Conservation (phyloP, 257 asterid species). For the Solanum paucissectum region DNA sequence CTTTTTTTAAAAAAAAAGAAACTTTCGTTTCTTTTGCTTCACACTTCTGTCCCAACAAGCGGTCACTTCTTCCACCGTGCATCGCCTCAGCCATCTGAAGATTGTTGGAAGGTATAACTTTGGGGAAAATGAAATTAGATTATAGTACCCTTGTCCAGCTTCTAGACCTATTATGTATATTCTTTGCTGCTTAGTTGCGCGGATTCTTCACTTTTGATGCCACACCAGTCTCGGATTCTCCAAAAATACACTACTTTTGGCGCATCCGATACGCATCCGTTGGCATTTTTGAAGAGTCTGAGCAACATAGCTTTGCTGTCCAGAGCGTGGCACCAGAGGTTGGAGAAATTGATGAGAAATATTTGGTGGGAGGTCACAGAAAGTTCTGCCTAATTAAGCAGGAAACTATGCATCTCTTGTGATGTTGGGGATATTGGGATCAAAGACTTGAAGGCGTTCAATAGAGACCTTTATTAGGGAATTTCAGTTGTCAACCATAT, state of each 20-base stretch:
- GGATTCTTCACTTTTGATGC: too few relatives aligned
- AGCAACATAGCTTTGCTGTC: neutral
- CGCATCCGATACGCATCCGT: too few relatives aligned
- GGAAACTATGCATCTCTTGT: neutral
- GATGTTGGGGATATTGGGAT: neutral
- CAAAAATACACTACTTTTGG: too few relatives aligned
- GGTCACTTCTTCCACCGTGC: neutral
- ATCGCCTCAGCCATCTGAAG: neutral
- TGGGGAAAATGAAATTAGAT: neutral
- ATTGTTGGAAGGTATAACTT: neutral
- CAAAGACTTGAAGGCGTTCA: neutral
- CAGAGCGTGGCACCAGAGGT: neutral
- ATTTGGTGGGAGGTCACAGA: neutral
- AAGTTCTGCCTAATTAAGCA: neutral
- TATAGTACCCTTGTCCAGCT: neutral
- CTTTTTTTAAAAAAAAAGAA: neutral
- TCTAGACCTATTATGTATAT: neutral
- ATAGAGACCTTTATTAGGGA: neutral
- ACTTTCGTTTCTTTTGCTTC: neutral
- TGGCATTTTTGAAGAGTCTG: too few relatives aligned
- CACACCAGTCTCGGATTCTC: too few relatives aligned
- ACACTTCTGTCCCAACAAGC: neutral
- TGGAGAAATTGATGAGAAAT: neutral
- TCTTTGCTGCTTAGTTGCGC: neutral
- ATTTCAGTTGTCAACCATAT: neutral